Base-by-base conservation (phyloP, 1,284 basidiomycete species). In the Thecaphora frezii region DNA sequence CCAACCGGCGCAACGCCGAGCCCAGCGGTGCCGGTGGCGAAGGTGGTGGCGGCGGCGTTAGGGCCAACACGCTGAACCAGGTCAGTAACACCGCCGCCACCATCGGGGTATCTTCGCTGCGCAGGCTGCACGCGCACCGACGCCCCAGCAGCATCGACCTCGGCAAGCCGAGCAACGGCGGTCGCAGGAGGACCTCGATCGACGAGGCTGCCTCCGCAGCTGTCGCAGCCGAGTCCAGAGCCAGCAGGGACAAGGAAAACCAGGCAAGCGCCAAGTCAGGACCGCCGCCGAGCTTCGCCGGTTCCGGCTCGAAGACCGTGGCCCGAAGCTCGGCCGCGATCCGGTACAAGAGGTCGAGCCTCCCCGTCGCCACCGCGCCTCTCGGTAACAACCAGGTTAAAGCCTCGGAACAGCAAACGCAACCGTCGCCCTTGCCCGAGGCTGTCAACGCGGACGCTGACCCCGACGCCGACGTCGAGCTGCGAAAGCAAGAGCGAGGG, bases 391-490 rank as follows among this genome's bases (percentile, higher is more conserved):
- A 4, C 12, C 33, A 33, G 48, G 25, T 22, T 33, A 46, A 9
- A 57, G 54, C 2, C 25, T 42, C 18, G 49, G 54, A 22, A 49
- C 46, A 14, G 48, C 53, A 21, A 13, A 13, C n/a, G 24, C 19
- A n/a, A 2, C 22, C 37, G 36, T 39, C 41, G 2, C 7, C 10
- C 14, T 25, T 23, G 14, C 7, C 18, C 37, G 42, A 48, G 4
- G 14, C 16, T 36, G 38, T 37, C 52, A 37, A 22, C 21, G 13
- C 30, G 21, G n/a, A 44, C 37, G 7, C 21, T 30, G 7, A 45
- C 48, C 4, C 30, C 37, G 23, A 51, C 52, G 13, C 48, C 50
- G 18, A 46, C 56, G 14, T 53, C 49, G 28, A 40, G 38, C 44
- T 16, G 5, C 7, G 26, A 52, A 51, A 18, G 14, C 41, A 14